A percentile compares a stretch with the other conserved stretches of the same genome.
Evolutionary conservation across 1,284 basidiomycete genomes (phyloP).

Genomic region (Ustilago loliicola): DNA sequence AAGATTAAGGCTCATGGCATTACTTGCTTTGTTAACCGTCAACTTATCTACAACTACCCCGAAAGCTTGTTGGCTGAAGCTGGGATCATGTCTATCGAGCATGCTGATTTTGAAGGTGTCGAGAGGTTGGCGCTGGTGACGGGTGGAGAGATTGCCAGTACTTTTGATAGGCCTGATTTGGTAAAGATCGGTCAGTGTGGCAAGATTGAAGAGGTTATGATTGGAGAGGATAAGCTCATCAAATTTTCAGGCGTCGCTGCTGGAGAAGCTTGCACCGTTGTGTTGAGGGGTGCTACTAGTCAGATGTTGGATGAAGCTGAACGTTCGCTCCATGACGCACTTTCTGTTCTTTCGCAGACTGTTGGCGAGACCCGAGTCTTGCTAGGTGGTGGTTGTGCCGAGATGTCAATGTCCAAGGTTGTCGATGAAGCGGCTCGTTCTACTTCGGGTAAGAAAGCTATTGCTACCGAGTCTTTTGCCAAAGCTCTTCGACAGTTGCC

Average conservation of each 20-base stretch:
- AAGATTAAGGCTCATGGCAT: constrained; percentile 94
- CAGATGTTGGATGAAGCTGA: constrained; percentile 99
- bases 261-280: constrained; percentile 98
- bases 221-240: constrained; percentile 98
- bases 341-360: constrained; percentile 96
- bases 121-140: constrained; percentile 95
- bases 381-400: constrained; percentile 95
- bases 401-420: constrained; percentile 96
- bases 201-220: constrained; percentile 97
- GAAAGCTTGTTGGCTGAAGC: constrained; percentile 92
- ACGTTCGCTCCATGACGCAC: constrained; percentile 94
- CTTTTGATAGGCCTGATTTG: constrained; percentile 92
- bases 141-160: constrained; percentile 96
- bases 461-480: constrained; percentile 92
- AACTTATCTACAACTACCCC: constrained; percentile 99
- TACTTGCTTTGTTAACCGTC: constrained; percentile 98
- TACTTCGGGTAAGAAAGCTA: constrained; percentile 93
- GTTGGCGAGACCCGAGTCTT: constrained; percentile 95
- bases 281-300: constrained; percentile 93
- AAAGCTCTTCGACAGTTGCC: constrained; percentile 88
- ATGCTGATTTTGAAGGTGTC: constrained; percentile 99
- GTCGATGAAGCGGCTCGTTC: constrained; percentile 89
- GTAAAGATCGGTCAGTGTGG: constrained; percentile 95
- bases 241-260: constrained; percentile 99
- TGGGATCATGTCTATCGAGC: constrained; percentile 96